Percentiles rank a stretch among this genome's conserved stretches.
These are phyloP conservation scores for Nicotiana undulata DNA, from an alignment of 257 asterid species.

Conservation along the genomic window DNA sequence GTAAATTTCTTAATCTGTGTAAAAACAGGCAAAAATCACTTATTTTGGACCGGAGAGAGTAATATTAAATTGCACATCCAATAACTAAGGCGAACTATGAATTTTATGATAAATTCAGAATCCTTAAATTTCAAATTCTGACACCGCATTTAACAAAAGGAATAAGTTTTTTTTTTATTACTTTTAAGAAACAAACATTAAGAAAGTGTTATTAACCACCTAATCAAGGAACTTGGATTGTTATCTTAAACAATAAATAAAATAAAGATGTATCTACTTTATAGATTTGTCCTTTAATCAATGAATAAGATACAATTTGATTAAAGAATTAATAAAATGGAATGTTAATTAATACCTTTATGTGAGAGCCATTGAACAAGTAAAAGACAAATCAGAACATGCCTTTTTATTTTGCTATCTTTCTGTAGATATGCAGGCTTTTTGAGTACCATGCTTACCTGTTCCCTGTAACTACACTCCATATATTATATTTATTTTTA, in stretches of 20 bases:
- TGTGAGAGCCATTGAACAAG: background rate
- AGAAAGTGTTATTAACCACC: background rate
- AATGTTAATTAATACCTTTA: background rate
- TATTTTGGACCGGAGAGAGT: too few species aligned
- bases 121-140: background rate
- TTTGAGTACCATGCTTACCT: conserved; percentile 24
- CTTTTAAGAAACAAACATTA: too few species aligned
- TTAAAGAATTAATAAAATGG: conserved; percentile 6
- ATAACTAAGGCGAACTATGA: too few species aligned
- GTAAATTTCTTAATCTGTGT: too few species aligned
- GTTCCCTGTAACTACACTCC: conserved; percentile 17
- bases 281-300: background rate
- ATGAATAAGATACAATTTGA: conserved; percentile 1
- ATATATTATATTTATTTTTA: background rate
- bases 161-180: too few species aligned
- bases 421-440: conserved; percentile 23
- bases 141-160: background rate
- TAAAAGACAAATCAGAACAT: background rate
- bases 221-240: background rate
- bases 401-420: background rate
- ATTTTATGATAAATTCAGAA: too few species aligned
- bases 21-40: too few species aligned
- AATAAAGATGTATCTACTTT: background rate
- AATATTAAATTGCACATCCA: too few species aligned
- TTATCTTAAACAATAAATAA: background rate